Percentiles rank a stretch among this genome's conserved stretches.
Conservation (phyloP, 306 rosid species). For the Inga oerstediana region DNA sequence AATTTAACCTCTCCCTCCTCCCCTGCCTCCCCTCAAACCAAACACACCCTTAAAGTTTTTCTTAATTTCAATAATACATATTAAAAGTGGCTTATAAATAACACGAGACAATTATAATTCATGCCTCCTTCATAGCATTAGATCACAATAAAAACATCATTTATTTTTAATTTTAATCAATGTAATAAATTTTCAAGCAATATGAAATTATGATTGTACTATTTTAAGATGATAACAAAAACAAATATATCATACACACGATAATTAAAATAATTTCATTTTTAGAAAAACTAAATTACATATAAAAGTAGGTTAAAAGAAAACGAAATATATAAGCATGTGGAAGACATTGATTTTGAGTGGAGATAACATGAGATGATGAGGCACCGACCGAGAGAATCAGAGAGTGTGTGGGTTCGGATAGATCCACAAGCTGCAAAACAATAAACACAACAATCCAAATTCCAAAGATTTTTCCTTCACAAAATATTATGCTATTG, state of each 20-base stretch:
- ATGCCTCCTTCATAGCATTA: too few species aligned
- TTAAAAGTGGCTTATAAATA: too few species aligned
- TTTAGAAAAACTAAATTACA: too few species aligned
- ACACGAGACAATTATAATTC: too few species aligned
- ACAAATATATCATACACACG: too few species aligned
- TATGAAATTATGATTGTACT: background rate
- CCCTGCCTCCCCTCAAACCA: too few species aligned
- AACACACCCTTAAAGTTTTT: too few species aligned
- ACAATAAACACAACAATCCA: constrained; percentile 21
- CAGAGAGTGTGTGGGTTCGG: background rate
- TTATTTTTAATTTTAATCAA: background rate
- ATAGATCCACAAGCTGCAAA: constrained; percentile 26
- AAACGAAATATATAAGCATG: background rate
- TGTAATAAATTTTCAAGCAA: background rate
- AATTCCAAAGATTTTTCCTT: constrained; percentile 23
- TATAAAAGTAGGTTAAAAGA: background rate
- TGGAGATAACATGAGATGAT: background rate
- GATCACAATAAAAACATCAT: too few species aligned
- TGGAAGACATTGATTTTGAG: background rate
- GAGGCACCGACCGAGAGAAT: constrained; percentile 31
- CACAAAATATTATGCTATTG: constrained; percentile 6
- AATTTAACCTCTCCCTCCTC: too few species aligned
- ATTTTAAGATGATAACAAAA: too few species aligned
- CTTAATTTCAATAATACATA: too few species aligned
- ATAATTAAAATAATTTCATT: too few species aligned